phyloP scores from a whole-genome alignment of 768 basidiomycete genomes.

The Boletus bicolor region DNA sequence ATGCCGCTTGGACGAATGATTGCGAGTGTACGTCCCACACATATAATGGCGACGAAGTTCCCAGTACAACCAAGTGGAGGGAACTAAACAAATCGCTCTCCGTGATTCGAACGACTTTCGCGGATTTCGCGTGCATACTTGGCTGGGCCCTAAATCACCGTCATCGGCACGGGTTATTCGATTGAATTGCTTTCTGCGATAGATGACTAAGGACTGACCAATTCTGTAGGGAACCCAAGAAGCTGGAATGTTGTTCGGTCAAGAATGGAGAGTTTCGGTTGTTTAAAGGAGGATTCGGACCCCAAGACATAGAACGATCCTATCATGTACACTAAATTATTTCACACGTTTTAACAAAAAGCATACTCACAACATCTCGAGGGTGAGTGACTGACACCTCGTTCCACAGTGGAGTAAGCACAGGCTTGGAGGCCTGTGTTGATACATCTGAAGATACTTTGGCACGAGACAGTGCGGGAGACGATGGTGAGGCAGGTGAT shows the following conservation, averaged over 20 bases:
- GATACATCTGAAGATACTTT: not conserved
- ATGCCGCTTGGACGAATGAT: slow-evolving; percentile 50
- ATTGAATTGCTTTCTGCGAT: not conserved
- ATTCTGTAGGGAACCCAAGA: slow-evolving; percentile 56
- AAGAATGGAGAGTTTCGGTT: slow-evolving; percentile 53
- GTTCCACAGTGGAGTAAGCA: slow-evolving; percentile 17
- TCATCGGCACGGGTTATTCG: not conserved
- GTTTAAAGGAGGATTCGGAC: slow-evolving; percentile 38
- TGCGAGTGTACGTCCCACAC: slow-evolving; percentile 57
- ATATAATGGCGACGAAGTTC: slow-evolving; percentile 65
- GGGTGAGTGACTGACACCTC: slow-evolving; percentile 9
- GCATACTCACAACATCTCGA: slow-evolving; percentile 15
- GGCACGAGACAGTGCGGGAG: not conserved
- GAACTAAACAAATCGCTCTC: slow-evolving; percentile 48
- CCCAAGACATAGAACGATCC: slow-evolving; percentile 64
- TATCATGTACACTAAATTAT: slow-evolving; percentile 20
- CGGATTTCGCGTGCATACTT: slow-evolving; percentile 37
- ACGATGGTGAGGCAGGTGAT: not conserved
- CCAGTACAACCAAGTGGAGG: slow-evolving; percentile 56
- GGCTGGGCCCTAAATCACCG: slow-evolving; percentile 46
- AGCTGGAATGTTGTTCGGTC: slow-evolving; percentile 57
- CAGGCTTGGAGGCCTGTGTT: not conserved
- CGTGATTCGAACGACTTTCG: slow-evolving; percentile 42
- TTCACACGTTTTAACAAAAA: not conserved
- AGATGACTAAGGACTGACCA: slow-evolving; percentile 41